Evolutionary conservation across 2,329 filamentous ascomycete species (phyloP).

Genomic region (Neofusicoccum parvum): DNA sequence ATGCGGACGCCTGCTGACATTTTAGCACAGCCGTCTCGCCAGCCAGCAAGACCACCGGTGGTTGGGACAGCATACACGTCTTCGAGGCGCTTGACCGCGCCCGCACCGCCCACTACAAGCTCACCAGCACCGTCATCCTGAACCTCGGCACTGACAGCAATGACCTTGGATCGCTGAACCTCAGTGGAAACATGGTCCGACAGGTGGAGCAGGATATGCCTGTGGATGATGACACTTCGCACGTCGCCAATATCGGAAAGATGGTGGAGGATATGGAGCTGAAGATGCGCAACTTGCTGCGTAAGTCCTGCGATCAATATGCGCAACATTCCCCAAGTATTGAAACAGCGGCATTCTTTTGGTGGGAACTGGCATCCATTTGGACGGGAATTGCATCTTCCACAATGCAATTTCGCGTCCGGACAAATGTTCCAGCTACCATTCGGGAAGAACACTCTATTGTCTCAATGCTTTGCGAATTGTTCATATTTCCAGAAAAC

Average conservation of each 20-base stretch:
- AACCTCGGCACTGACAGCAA: conserved; percentile 76
- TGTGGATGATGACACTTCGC: conserved; percentile 85
- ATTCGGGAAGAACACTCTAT: too few species aligned
- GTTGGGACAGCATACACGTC: conserved; percentile 98
- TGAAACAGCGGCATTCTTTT: too few species aligned
- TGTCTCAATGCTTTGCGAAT: too few species aligned
- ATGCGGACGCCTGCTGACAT: neutral
- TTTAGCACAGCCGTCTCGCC: conserved; percentile 63
- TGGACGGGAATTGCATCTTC: too few species aligned
- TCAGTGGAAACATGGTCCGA: conserved; percentile 96
- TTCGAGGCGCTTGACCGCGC: conserved; percentile 95
- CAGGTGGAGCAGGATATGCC: conserved; percentile 91
- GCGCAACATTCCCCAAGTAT: neutral
- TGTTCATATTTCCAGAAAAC: too few species aligned
- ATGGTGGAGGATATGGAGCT: conserved; percentile 99
- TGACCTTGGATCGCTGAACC: conserved; percentile 80
- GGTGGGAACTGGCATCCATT: too few species aligned
- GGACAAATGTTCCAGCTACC: too few species aligned
- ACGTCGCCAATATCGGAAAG: conserved; percentile 91
- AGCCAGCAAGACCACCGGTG: conserved; percentile 69
- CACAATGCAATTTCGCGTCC: too few species aligned
- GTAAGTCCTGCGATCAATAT: neutral
- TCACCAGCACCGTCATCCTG: conserved; percentile 95
- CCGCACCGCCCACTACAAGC: conserved; percentile 92
- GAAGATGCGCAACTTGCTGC: conserved; percentile 93